Conservation (phyloP, 768 basidiomycete genomes). For the Suillus spraguei region DNA sequence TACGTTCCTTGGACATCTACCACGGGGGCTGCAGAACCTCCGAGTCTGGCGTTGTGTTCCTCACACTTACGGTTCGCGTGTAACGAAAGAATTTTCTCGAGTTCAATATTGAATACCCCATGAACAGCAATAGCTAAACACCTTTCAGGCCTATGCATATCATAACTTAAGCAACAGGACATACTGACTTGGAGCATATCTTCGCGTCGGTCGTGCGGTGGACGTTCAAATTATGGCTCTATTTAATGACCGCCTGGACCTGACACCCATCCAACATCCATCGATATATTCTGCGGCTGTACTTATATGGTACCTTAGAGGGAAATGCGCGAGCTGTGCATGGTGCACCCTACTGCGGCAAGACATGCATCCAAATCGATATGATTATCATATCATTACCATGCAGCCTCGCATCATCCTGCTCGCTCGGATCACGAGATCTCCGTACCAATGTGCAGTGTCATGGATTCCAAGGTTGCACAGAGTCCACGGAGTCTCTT, state of each 20-base stretch:
- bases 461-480: neutral
- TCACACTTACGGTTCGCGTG: neutral
- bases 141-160: neutral
- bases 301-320: neutral
- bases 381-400: neutral
- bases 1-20: neutral
- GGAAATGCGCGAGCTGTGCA: neutral
- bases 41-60: neutral
- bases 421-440: conserved; percentile 7
- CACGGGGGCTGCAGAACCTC: neutral
- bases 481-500: conserved; percentile 18
- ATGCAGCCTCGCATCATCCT: conserved; percentile 5
- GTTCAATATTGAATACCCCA: neutral
- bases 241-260: neutral
- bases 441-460: neutral
- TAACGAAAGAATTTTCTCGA: too few relatives aligned
- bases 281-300: neutral
- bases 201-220: neutral
- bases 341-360: neutral
- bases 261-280: neutral
- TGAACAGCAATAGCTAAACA: neutral
- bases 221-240: neutral
- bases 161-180: neutral
- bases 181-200: neutral
- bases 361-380: conserved; percentile 2